A percentile compares a stretch with the other conserved stretches of the same genome.
Conservation (phyloP, 306 rosid species). For the Senna siamea region DNA sequence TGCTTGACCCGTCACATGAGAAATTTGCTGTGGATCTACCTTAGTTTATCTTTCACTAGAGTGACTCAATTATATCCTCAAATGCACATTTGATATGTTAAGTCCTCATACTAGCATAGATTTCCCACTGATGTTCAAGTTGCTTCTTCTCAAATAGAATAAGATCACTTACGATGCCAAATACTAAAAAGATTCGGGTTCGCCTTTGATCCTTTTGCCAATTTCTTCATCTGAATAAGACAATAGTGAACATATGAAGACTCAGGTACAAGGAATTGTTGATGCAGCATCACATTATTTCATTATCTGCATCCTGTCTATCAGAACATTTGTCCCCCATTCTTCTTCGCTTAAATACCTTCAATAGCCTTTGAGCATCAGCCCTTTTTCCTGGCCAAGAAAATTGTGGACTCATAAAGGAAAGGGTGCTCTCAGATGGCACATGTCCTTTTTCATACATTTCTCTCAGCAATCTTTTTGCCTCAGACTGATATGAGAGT, state of each 20-base stretch:
- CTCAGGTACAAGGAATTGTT: neutral
- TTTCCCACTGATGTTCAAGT: neutral
- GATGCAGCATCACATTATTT: slow-evolving; percentile 20
- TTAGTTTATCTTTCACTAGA: neutral
- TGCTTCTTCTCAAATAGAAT: neutral
- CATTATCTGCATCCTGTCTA: slow-evolving; percentile 21
- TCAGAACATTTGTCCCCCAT: slow-evolving; percentile 43
- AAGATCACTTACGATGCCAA: neutral
- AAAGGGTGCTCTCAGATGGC: slow-evolving; percentile 70
- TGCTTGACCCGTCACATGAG: neutral
- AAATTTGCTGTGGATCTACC: neutral
- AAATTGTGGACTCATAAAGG: slow-evolving; percentile 62
- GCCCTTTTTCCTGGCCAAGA: slow-evolving; percentile 71
- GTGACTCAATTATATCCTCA: neutral
- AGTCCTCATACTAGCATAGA: neutral
- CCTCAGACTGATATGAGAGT: slow-evolving; percentile 66
- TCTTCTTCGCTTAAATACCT: slow-evolving; percentile 53
- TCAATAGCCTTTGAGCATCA: slow-evolving; percentile 70
- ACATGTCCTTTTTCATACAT: slow-evolving; percentile 73
- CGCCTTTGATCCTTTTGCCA: neutral
- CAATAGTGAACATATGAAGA: neutral
- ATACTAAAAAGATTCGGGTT: neutral
- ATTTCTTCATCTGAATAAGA: slow-evolving; percentile 15
- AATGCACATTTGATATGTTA: neutral
- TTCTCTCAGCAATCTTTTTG: slow-evolving; percentile 67